Conservation (phyloP, 176 grass and related monocot genomes). For the Stipa capillata region DNA sequence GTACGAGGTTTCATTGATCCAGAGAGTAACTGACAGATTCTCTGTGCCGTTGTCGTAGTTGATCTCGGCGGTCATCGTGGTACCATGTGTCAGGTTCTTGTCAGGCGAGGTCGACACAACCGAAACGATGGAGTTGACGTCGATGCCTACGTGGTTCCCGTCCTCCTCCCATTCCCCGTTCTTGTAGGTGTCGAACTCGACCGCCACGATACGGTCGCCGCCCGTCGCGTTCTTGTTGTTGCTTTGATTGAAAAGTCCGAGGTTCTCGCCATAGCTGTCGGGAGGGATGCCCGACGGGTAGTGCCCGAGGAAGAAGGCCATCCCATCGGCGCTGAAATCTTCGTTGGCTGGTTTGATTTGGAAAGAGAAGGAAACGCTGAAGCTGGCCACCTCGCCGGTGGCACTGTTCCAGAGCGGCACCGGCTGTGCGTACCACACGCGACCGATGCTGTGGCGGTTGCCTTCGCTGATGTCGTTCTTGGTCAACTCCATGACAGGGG, state of each 20-base stretch:
- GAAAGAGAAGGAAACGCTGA: slow-evolving; percentile 40
- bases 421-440: not conserved
- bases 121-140: slow-evolving; percentile 18
- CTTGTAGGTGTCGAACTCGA: slow-evolving; percentile 16
- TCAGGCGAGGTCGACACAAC: not conserved
- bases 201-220: not conserved
- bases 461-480: slow-evolving; percentile 4
- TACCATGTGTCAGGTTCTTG: not conserved
- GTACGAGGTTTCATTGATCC: not conserved
- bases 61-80: not conserved
- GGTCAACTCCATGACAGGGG: slow-evolving; percentile 4
- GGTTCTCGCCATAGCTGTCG: not conserved
- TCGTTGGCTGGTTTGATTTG: not conserved
- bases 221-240: not conserved
- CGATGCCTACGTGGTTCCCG: slow-evolving; percentile 16
- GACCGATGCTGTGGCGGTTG: slow-evolving; percentile 14
- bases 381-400: slow-evolving; percentile 40
- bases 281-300: slow-evolving; percentile 5
- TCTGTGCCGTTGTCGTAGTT: slow-evolving; percentile 1
- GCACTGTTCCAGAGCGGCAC: slow-evolving; percentile 36
- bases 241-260: slow-evolving; percentile 31
- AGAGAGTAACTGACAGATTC: not conserved
- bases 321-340: slow-evolving; percentile 8
- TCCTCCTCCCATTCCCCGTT: not conserved
- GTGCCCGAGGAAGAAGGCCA: slow-evolving; percentile 56